These are phyloP conservation scores for Termitomyces sp. DNA, from an alignment of 768 basidiomycete genomes.

Conservation along the genomic window DNA sequence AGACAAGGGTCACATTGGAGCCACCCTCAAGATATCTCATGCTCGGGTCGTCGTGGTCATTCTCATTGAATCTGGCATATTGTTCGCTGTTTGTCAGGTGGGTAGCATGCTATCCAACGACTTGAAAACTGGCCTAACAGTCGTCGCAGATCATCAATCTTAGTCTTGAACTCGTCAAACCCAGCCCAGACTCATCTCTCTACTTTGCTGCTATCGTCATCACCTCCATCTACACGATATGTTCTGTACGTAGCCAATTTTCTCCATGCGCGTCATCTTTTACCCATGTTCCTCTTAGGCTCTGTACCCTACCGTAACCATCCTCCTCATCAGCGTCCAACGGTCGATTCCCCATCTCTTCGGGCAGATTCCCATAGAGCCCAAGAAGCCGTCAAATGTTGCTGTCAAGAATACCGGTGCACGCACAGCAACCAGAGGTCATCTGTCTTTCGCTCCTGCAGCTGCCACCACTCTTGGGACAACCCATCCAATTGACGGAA, in stretches of 20 bases:
- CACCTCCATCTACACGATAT: conserved; percentile 8
- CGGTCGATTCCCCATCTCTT: conserved; percentile 10
- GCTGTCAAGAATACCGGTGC: neutral
- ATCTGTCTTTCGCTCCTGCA: conserved; percentile 6
- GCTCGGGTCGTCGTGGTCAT: neutral
- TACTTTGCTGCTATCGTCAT: conserved; percentile 8
- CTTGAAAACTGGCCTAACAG: neutral
- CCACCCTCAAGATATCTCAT: neutral
- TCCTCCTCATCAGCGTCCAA: conserved; percentile 6
- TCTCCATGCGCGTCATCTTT: neutral
- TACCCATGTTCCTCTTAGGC: neutral
- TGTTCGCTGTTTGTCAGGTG: conserved; percentile 8
- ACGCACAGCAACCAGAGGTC: conserved; percentile 7
- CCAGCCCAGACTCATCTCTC: conserved; percentile 6
- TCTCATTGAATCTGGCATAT: conserved; percentile 7
- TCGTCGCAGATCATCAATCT: conserved; percentile 7
- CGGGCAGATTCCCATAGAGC: neutral
- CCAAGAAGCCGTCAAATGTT: neutral
- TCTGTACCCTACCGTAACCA: conserved; percentile 5
- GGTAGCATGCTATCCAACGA: neutral
- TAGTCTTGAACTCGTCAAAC: conserved; percentile 6
- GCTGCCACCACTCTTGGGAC: conserved; percentile 4
- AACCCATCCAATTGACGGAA: neutral
- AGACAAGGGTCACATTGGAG: neutral
- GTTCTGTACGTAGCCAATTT: conserved; percentile 2